Evolutionary conservation across 345 rosid species (phyloP), one percentile per base, ranked within the genome.

Genomic region (Aethionema arabicum): DNA sequence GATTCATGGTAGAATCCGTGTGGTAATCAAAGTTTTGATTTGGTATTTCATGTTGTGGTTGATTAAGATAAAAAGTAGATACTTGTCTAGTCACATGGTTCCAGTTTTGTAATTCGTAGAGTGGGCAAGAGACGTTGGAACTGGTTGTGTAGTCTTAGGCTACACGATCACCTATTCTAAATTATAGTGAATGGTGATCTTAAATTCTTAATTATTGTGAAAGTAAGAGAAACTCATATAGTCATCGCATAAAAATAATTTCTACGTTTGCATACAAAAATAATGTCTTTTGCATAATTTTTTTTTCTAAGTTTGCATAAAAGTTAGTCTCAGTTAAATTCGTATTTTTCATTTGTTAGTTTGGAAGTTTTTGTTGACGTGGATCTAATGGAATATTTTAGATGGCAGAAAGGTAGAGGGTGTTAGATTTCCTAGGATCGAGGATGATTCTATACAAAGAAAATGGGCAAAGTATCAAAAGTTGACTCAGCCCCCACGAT

Each of bases 381-480:
- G 41, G 61, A 44, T 35, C 6, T 44, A 51, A 52, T 52, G 55
- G 29, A 44, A 36, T 52, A 27, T 57, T 52, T 39, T 57, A 7
- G 11, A 27, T 60, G 58, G 41, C 46, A 56, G 45, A 62, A 69
- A 62, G 63, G 36, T 32, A 10, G 27, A 55, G 4, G 33, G 58
- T 49, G 58, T 11, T 39, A 50, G 36, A 39, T 40, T 21, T 62
- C 12, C 31, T 53, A 43, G 50, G 56, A 69, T 56, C 45, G 11
- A 13, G 32, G 53, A 56, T 62, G 57, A 63, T 70, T 70, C 64
- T 63, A 14, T 63, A 40, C 59, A 21, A 14, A 48, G 55, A 40
- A 70, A 62, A 66, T 60, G 52, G 66, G 74, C 54, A 63, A 70
- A 63, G 69, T 56, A 70, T 56, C 69, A 49, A 42, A 69, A 13